Percentiles rank a stretch among this genome's conserved stretches.
Conservation (phyloP, 2,329 filamentous ascomycete genomes). For the Ophiostoma novo-ulmi region DNA sequence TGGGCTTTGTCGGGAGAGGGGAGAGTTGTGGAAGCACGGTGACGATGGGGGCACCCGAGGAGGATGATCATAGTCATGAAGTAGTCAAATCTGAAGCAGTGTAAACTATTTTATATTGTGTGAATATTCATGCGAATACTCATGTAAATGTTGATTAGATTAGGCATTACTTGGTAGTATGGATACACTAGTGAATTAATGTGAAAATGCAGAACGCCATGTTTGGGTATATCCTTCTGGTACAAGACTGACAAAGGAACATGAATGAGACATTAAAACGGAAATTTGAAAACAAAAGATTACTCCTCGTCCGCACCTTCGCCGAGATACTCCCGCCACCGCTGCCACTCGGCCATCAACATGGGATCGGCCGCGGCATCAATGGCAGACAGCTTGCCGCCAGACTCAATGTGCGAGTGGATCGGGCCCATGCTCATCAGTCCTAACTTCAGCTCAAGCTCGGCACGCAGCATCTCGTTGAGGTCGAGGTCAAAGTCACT, state of each 20-base stretch:
- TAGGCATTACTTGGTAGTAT: background rate
- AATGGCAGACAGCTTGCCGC: background rate
- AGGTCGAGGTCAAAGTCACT: background rate
- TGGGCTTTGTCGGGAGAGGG: conserved; percentile 3
- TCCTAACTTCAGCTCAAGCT: background rate
- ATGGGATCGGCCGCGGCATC: background rate
- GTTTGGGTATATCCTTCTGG: background rate
- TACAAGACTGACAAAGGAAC: background rate
- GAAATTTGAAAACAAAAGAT: background rate
- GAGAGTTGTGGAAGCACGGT: background rate
- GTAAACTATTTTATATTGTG: background rate
- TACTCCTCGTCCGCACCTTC: conserved; percentile 1
- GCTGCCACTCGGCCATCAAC: background rate
- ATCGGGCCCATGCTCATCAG: conserved; percentile 4
- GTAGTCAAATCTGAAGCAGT: background rate
- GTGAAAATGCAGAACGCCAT: background rate
- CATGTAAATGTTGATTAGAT: background rate
- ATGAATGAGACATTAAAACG: background rate
- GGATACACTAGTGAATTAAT: background rate
- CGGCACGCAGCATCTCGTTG: background rate
- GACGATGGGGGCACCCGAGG: background rate
- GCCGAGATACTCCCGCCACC: background rate
- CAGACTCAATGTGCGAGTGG: background rate
- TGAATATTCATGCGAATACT: background rate
- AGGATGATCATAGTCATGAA: background rate